phyloP scores from a whole-genome alignment of 2,329 filamentous ascomycete species.

The Xylaria multiplex region DNA sequence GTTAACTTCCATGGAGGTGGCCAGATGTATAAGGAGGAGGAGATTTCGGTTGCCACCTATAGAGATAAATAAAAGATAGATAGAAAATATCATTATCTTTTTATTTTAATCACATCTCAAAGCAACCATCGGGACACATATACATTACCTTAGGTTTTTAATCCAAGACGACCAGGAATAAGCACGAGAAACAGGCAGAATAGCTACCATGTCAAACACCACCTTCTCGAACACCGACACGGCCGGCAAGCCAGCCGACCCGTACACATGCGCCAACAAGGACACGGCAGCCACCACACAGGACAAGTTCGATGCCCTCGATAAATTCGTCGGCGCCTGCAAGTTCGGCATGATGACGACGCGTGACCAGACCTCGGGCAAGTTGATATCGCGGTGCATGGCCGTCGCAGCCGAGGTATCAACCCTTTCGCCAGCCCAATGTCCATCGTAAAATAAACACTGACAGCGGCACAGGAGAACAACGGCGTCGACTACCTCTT shows the following conservation, averaged over 20 bases:
- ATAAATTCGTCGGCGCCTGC: conserved; percentile 73
- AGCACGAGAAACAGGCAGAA: background rate
- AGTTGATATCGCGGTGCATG: conserved; percentile 86
- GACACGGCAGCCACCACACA: conserved; percentile 71
- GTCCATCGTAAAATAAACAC: background rate
- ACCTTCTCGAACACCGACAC: conserved; percentile 69
- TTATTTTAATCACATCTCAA: background rate
- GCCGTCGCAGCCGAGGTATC: conserved; percentile 79
- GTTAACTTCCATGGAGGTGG: background rate
- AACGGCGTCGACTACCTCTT: conserved; percentile 86
- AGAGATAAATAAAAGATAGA: background rate
- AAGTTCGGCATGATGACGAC: conserved; percentile 95
- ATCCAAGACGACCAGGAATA: background rate
- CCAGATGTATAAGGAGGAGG: background rate
- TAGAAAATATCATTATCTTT: background rate
- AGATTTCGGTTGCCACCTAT: background rate
- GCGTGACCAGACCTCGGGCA: conserved; percentile 69
- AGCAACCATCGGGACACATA: too few species aligned
- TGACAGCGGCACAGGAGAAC: conserved; percentile 66
- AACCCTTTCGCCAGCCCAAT: too few species aligned
- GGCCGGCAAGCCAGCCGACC: conserved; percentile 73
- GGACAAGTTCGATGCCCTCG: conserved; percentile 80
- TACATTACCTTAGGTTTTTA: background rate
- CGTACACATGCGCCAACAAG: conserved; percentile 79
- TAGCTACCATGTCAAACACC: conserved; percentile 51